These are phyloP conservation scores for Aspergillus sclerotioniger DNA, from an alignment of 495 filamentous ascomycete species.

Conservation along the genomic window DNA sequence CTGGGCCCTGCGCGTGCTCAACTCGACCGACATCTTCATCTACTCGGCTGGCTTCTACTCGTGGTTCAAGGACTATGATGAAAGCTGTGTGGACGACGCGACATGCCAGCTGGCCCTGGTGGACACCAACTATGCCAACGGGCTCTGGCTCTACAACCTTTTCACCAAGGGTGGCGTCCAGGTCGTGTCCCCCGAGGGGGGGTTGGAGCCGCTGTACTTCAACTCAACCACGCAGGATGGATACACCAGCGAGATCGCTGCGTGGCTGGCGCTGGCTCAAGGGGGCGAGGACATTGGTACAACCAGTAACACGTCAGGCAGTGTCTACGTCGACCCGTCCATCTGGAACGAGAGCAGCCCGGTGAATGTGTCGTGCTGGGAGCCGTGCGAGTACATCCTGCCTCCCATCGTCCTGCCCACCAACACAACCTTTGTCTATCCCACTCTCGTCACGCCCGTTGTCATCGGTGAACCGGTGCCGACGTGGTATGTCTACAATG, in stretches of 20 bases:
- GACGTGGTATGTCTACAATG: not conserved
- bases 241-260: slow-evolving; percentile 9
- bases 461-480: not conserved
- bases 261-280: slow-evolving; percentile 2
- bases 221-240: slow-evolving; percentile 4
- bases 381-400: slow-evolving; percentile 2
- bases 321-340: not conserved
- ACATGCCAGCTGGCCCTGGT: slow-evolving; percentile 60
- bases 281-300: not conserved
- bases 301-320: not conserved
- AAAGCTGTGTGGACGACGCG: slow-evolving; percentile 69
- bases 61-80: slow-evolving; percentile 85
- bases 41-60: slow-evolving; percentile 81
- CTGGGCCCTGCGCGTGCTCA: slow-evolving; percentile 80
- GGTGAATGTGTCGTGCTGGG: not conserved
- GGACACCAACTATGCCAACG: slow-evolving; percentile 8
- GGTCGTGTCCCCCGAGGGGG: slow-evolving; percentile 5
- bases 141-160: slow-evolving; percentile 10
- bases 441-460: not conserved
- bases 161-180: slow-evolving; percentile 8
- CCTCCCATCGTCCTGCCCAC: not conserved
- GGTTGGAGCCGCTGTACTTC: slow-evolving; percentile 1
- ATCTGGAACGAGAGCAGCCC: slow-evolving; percentile 3
- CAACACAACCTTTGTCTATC: slow-evolving; percentile 3
- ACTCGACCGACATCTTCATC: slow-evolving; percentile 64